phyloP scores from a whole-genome alignment of 176 grass and related monocot genomes.

The Carex scoparia region DNA sequence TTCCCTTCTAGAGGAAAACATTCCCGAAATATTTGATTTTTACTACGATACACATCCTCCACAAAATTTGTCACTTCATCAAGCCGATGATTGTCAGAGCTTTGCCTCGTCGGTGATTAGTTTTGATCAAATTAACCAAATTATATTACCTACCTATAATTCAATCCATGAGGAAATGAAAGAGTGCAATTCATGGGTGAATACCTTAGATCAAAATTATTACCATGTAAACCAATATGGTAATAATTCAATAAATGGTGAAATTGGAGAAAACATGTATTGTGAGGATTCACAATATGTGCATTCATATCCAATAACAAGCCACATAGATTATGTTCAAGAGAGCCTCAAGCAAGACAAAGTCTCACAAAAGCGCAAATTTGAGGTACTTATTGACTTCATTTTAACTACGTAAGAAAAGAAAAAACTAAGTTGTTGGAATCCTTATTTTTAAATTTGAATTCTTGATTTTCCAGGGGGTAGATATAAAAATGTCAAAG shows the following conservation, averaged over 20 bases:
- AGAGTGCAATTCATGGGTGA: conserved; percentile 40
- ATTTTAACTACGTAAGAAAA: not conserved
- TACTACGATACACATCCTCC: not conserved
- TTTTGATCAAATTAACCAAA: conserved; percentile 32
- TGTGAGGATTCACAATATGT: conserved; percentile 16
- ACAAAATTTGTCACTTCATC: not conserved
- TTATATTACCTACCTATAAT: not conserved
- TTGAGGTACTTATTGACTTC: conserved; percentile 4
- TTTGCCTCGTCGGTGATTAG: conserved; percentile 33
- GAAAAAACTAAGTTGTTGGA: not conserved
- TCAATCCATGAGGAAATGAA: conserved; percentile 7
- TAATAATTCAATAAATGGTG: not conserved
- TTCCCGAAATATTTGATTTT: not conserved
- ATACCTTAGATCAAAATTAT: conserved; percentile 40
- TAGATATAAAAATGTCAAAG: conserved; percentile 36
- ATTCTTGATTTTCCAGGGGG: conserved; percentile 14
- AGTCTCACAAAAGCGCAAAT: conserved; percentile 35
- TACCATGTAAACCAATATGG: not conserved
- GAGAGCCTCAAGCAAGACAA: conserved; percentile 18
- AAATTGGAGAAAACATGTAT: conserved; percentile 11
- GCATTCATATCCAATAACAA: conserved; percentile 30
- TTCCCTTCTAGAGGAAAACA: not conserved
- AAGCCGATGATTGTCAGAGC: not conserved
- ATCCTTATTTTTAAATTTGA: not conserved
- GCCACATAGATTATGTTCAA: conserved; percentile 17